Percentiles rank a stretch among this genome's conserved stretches.
Evolutionary conservation across 1,284 basidiomycete genomes (phyloP).

Genomic region (Hypsizygus ulmarius): DNA sequence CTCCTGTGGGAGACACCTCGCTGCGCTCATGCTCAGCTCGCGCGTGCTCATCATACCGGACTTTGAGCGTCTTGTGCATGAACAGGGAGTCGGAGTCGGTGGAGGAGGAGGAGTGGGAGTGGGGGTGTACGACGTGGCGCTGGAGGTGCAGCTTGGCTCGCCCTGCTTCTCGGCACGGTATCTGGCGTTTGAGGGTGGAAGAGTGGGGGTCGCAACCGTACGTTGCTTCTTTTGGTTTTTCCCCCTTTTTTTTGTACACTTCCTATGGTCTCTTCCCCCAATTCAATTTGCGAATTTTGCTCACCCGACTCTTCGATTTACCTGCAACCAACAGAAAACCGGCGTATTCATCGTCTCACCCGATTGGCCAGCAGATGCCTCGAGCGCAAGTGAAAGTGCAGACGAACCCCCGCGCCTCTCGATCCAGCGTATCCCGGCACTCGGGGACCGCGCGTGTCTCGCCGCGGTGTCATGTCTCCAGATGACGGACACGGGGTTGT

Average conservation of each 20-base stretch:
- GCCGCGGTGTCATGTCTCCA: conserved; percentile 51
- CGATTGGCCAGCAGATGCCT: conserved; percentile 18
- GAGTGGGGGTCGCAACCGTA: conserved; percentile 52
- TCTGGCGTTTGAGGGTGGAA: conserved; percentile 50
- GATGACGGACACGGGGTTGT: conserved; percentile 51
- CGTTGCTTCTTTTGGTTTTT: conserved; percentile 15
- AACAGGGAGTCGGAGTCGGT: neutral
- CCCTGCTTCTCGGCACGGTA: conserved; percentile 39
- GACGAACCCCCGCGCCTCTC: conserved; percentile 25
- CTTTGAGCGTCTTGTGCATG: conserved; percentile 42
- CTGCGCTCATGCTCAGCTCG: conserved; percentile 41
- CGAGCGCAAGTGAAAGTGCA: conserved; percentile 18
- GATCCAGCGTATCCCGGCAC: conserved; percentile 35
- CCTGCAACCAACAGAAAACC: conserved; percentile 45
- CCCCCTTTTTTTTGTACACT: conserved; percentile 1
- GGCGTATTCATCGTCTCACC: conserved; percentile 45
- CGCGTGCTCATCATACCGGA: conserved; percentile 50
- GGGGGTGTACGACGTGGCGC: conserved; percentile 33
- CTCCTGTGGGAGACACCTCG: conserved; percentile 53
- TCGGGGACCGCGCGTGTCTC: conserved; percentile 36
- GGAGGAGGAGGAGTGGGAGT: conserved; percentile 24
- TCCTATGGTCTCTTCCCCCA: neutral
- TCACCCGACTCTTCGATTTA: too few relatives aligned
- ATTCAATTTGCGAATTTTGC: too few relatives aligned
- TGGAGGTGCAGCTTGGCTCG: conserved; percentile 44